Percentiles rank a stretch among this genome's conserved stretches.
phyloP scores from a whole-genome alignment of 2,329 filamentous ascomycete genomes.

The Exophiala sideris region DNA sequence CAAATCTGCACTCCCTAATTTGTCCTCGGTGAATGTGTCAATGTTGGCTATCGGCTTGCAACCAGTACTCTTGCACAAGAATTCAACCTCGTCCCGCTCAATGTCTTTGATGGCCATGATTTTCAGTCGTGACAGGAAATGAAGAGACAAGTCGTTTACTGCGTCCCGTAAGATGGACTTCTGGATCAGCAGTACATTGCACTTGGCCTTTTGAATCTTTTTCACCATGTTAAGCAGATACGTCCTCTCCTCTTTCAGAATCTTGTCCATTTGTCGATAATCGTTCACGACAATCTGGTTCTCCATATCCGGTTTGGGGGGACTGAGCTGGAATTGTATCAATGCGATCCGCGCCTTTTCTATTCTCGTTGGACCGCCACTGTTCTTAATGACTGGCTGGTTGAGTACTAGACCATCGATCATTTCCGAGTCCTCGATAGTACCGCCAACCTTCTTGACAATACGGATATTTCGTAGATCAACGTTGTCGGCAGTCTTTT shows the following conservation, averaged over 20 bases:
- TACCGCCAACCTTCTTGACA: conserved; percentile 95
- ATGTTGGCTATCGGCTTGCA: conserved; percentile 99
- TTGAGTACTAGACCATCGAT: conserved; percentile 90
- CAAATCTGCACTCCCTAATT: conserved; percentile 88
- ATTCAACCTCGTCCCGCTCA: conserved; percentile 97
- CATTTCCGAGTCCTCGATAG: conserved; percentile 97
- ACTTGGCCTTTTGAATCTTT: conserved; percentile 99
- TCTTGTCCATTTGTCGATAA: conserved; percentile 99
- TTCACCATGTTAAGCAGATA: conserved; percentile 99
- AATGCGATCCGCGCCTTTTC: conserved; percentile 96
- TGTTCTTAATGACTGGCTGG: conserved; percentile 90
- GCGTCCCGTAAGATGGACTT: conserved; percentile 97
- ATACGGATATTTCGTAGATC: conserved; percentile 95
- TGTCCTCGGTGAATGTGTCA: conserved; percentile 98
- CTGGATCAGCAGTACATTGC: conserved; percentile 96
- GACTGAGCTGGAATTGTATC: conserved; percentile 98
- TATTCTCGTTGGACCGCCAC: conserved; percentile 83
- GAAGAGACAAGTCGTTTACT: conserved; percentile 93
- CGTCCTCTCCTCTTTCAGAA: conserved; percentile 96
- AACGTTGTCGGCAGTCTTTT: conserved; percentile 93
- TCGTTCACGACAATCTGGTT: conserved; percentile 99
- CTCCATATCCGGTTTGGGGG: conserved; percentile 99
- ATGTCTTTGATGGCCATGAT: conserved; percentile 97
- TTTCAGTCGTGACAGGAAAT: conserved; percentile 95
- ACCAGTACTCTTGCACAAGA: conserved; percentile 97